Evolutionary conservation across 768 basidiomycete genomes (phyloP), one percentile per base, ranked within the genome.

Genomic region (Lactarius hatsudake): DNA sequence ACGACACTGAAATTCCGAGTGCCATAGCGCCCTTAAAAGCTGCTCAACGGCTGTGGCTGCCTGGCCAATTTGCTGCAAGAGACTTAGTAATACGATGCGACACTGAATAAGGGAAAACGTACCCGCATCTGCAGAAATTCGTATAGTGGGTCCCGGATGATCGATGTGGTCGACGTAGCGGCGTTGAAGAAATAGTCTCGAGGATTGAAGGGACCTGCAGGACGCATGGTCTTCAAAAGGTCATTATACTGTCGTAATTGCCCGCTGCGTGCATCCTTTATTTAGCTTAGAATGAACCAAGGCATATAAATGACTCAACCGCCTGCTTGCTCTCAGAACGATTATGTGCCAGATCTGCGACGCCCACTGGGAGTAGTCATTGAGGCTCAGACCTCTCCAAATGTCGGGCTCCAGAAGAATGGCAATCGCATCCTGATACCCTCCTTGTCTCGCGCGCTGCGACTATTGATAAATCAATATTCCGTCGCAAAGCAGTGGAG

Each of bases 271-370:
- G n/a, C 51, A 63, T 34, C 30, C 61, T 26, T 53, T 45, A 23
- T n/a, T 66, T 45, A 64, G 38, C 56, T 64, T 43, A 40, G 51
- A 53, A 32, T 20, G 10, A 32, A 57, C 36, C 15, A 34, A 12
- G 32, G 6, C 43, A 28, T 40, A 38, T 36, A 40, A 56, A 42
- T 9, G 30, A 64, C 61, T 53, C 40, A 68, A 90, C 92, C 87
- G 83, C 62, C 93, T 86, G 65, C 84, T 86, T 15, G 87, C 84
- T 28, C 89, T 83, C 66, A 92, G 75, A 15, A 81, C 82, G 32
- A 94, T 79, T 62, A 91, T 83, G 73, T 91, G 85, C 93, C 92
- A 94, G 55, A 93, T 82, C 73, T 88, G 84, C 58, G 81, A 79
- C 23, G 89, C 86, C 93, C 93, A 94, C 40, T 81, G 77, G n/a